phyloP scores from a whole-genome alignment of 2,329 filamentous ascomycete genomes.

The Orbilia oligospora region DNA sequence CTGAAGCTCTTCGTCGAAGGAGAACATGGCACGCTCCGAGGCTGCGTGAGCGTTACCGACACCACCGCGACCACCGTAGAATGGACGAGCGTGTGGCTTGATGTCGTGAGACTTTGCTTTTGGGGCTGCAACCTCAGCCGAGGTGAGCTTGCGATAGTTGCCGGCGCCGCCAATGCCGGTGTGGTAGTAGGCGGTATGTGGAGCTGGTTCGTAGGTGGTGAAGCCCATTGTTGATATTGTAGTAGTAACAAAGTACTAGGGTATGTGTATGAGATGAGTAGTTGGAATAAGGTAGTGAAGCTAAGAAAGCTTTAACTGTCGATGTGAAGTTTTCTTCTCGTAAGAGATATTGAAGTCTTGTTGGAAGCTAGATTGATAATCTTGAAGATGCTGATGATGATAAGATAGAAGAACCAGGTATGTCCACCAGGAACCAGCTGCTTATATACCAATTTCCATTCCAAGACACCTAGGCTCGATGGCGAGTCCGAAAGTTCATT shows the following conservation, averaged over 20 bases:
- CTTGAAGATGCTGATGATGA: slow-evolving; percentile 58
- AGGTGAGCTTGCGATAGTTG: slow-evolving; percentile 71
- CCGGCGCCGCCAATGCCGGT: slow-evolving; percentile 72
- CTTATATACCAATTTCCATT: slow-evolving; percentile 60
- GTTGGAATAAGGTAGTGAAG: slow-evolving; percentile 36
- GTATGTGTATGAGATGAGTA: slow-evolving; percentile 37
- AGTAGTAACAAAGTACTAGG: neutral
- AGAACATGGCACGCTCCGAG: slow-evolving; percentile 73
- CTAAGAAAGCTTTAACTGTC: slow-evolving; percentile 42
- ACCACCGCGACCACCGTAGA: slow-evolving; percentile 77
- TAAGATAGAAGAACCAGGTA: slow-evolving; percentile 46
- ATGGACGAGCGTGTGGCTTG: slow-evolving; percentile 70
- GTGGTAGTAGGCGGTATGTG: slow-evolving; percentile 68
- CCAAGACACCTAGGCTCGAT: slow-evolving; percentile 40
- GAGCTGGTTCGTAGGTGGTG: slow-evolving; percentile 71
- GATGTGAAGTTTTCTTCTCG: slow-evolving; percentile 24
- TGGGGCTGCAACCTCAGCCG: slow-evolving; percentile 70
- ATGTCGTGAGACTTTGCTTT: slow-evolving; percentile 69
- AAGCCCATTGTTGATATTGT: slow-evolving; percentile 65
- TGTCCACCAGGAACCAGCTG: slow-evolving; percentile 43
- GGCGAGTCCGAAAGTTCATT: slow-evolving; percentile 41
- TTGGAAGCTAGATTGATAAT: slow-evolving; percentile 46
- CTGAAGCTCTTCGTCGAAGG: slow-evolving; percentile 78
- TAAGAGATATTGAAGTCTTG: slow-evolving; percentile 38
- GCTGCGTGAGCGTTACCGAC: slow-evolving; percentile 75